These are phyloP conservation scores for Helichrysum umbraculigerum DNA, from an alignment of 129 eudicot species.

Conservation along the genomic window DNA sequence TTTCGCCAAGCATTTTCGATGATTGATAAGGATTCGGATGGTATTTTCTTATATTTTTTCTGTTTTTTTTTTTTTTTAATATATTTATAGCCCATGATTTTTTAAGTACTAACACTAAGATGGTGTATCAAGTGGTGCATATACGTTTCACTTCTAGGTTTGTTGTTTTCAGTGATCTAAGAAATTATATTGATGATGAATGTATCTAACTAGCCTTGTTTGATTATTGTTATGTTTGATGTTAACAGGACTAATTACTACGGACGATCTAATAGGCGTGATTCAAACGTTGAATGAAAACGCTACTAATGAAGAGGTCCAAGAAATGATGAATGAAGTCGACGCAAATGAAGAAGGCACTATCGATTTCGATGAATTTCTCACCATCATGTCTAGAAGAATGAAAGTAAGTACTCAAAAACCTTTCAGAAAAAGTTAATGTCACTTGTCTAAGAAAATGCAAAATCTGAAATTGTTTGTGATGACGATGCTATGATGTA, in stretches of 20 bases:
- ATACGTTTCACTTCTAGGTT: not conserved
- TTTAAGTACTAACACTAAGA: not conserved
- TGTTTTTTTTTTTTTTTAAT: not conserved
- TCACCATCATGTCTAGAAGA: slow-evolving; percentile 56
- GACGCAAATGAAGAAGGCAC: slow-evolving; percentile 58
- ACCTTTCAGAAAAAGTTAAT: too few relatives aligned
- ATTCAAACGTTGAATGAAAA: slow-evolving; percentile 57
- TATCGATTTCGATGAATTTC: slow-evolving; percentile 54
- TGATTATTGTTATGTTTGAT: not conserved
- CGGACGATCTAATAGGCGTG: slow-evolving; percentile 60
- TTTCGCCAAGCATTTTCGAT: slow-evolving; percentile 59
- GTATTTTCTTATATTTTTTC: slow-evolving; percentile 22
- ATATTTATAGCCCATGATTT: not conserved
- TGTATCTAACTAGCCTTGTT: not conserved
- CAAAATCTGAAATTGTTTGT: not conserved
- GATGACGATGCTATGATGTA: not conserved
- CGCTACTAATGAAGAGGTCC: slow-evolving; percentile 60
- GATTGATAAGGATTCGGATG: slow-evolving; percentile 74
- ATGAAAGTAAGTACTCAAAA: slow-evolving; percentile 35
- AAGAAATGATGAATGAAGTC: slow-evolving; percentile 65
- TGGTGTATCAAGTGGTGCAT: not conserved
- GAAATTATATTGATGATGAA: too few relatives aligned
- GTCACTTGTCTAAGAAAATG: not conserved
- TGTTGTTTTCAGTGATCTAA: not conserved
- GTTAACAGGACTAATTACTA: slow-evolving; percentile 49